Conservation (phyloP, 73 alveolate genomes). For the Urostyla sp. region DNA sequence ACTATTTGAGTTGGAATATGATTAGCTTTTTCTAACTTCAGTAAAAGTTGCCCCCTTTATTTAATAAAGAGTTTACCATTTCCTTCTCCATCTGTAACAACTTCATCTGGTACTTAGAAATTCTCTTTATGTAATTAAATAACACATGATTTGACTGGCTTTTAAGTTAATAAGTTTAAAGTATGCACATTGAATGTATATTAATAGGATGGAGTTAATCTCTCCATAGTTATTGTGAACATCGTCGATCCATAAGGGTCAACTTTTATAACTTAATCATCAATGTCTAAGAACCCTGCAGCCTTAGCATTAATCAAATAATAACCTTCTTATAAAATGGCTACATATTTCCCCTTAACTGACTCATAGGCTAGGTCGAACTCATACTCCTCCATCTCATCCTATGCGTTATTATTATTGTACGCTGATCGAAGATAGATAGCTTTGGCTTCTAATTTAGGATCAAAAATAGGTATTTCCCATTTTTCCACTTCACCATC, state of each 20-base stretch:
- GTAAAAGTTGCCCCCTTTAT: conserved; percentile 32
- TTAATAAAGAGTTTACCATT: not conserved
- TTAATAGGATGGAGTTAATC: conserved; percentile 11
- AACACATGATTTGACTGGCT: conserved; percentile 4
- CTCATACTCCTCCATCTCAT: conserved; percentile 57
- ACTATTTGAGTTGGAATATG: too few species aligned
- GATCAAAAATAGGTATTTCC: conserved; percentile 28
- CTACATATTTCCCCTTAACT: conserved; percentile 1
- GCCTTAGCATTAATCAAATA: conserved; percentile 47
- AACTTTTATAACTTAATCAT: not conserved
- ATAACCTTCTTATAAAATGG: not conserved
- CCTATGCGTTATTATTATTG: conserved; percentile 6
- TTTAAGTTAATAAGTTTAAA: not conserved
- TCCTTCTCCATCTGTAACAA: conserved; percentile 24
- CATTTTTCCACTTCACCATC: not conserved
- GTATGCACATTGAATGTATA: not conserved
- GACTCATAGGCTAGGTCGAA: conserved; percentile 33
- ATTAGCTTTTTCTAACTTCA: too few species aligned
- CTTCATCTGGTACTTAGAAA: conserved; percentile 36
- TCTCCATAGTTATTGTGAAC: too few species aligned
- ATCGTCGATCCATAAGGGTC: too few species aligned
- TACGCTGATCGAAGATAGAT: not conserved
- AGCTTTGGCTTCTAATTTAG: conserved; percentile 37
- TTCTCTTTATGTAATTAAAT: conserved; percentile 14
- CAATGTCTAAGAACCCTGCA: conserved; percentile 18